Base-by-base conservation (phyloP, 2,329 filamentous ascomycete species). In the Penicillium crustosum region DNA sequence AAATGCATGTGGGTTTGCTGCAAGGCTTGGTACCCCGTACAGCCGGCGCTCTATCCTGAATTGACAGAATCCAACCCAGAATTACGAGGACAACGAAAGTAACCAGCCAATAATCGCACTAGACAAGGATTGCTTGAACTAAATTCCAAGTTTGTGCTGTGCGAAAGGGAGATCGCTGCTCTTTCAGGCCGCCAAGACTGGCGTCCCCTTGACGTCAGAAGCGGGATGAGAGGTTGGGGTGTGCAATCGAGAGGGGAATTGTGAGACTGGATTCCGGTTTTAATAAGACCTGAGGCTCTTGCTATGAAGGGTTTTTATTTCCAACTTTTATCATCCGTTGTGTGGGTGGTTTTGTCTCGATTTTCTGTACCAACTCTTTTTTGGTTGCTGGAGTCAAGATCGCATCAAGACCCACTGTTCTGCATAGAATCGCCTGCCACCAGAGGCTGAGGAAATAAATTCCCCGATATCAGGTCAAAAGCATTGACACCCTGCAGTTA, bases 171-270 rank as follows among this genome's bases (percentile, higher is more conserved):
- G 61, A 61, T 63, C 61, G 57, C 53, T 61, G 45, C 62, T 61
- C 21, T 55, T 57, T 38, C 39, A 49, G 29, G 56, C 21, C 25
- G 62, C 61, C 61, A 58, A 63, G 59, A 19, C 27, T 52, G 55
- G 57, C 49, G 57, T 49, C 57, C 25, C 13, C 17, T 62, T 65
- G 61, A 65, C 63, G 61, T 65, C 63, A 65, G 61, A 57, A 51
- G 60, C 58, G 60, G 61, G 55, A 63, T 45, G n/a, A 54, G 38
- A 58, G 59, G 59, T 54, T 60, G 52, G 61, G 48, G 47, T 35
- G 43, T 15, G 45, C 45, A 50, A 50, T 54, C n/a, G 17, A 33
- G 44, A 53, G 31, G 49, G 49, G 50, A 36, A 25, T 21, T 19
- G 21, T 21, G 33, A 49, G 35, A 45, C 3, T 38, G 6, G 15